Evolutionary conservation across 176 grass and related monocot genomes (phyloP), one percentile per base, ranked within the genome.

Genomic region (Avena insularis): DNA sequence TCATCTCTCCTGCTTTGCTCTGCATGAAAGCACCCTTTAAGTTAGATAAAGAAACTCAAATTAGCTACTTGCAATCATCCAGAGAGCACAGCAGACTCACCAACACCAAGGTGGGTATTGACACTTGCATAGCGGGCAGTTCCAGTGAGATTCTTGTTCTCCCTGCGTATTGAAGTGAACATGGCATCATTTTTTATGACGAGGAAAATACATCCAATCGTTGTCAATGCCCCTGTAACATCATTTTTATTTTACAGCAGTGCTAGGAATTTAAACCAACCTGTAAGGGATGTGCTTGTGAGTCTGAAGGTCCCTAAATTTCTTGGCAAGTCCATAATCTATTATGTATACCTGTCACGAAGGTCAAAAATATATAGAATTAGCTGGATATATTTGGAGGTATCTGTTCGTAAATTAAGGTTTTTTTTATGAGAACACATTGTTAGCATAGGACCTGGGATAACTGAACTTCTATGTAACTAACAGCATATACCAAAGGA

Each of bases 1-100:
- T 95, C 93, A 86, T 95, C 93, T 85, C 93, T 92, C 73, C 93
- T 90, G 78, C 93, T 95, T 92, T 95, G 93, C 63, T 95, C 93
- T 95, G 86, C 88, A 92, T 40, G 33, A 57, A 82, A 58, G 23
- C 21, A 9, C 12, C 0, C 25, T 33, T 33, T 19, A 23, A 35
- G 21, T 57, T 77, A 77, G 50, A 56, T 2, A 55, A 33, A 25
- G 25, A 25, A 81, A 31, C 20, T 47, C 9, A 79, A 12, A 43
- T 75, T 79, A 45, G 14, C 14, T 51, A 78, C 8, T 69, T 19
- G 15, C 55, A 40, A 62, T 77, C 31, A 76, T 45, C 8, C 15
- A 80, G 49, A 68, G 25, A 11, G 46, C 13, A 40, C 11, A 20
- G 38, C 23, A 75, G 90, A 88, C 93, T 92, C 71, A 95, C 93